phyloP scores from a whole-genome alignment of 2,329 filamentous ascomycete species.

The Colletotrichum incanum region DNA sequence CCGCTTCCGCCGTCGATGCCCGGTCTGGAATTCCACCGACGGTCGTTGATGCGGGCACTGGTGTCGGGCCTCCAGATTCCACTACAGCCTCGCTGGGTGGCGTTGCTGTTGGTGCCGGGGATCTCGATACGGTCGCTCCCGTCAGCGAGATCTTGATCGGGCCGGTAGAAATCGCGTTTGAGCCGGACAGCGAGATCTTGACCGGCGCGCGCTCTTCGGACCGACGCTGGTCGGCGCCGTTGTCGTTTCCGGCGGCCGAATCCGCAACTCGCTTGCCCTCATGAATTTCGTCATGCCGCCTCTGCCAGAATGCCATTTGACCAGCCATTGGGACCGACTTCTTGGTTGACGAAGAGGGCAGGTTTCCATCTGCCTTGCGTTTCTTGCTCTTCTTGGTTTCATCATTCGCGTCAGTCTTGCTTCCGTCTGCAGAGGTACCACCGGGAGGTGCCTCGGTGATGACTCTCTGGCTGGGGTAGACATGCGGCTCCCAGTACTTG shows the following conservation, averaged over 20 bases:
- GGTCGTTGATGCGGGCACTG: slow-evolving; percentile 20
- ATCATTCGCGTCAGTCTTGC: slow-evolving; percentile 48
- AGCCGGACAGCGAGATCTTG: slow-evolving; percentile 44
- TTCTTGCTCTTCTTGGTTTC: slow-evolving; percentile 65
- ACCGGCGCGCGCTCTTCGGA: slow-evolving; percentile 41
- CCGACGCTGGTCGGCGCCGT: slow-evolving; percentile 8
- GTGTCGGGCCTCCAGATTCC: slow-evolving; percentile 43
- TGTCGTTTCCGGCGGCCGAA: slow-evolving; percentile 2
- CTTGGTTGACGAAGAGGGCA: slow-evolving; percentile 52
- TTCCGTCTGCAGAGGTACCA: slow-evolving; percentile 56
- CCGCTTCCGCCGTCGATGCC: slow-evolving; percentile 12
- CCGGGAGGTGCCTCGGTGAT: slow-evolving; percentile 69
- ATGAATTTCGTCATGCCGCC: slow-evolving; percentile 60
- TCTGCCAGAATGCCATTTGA: slow-evolving; percentile 63
- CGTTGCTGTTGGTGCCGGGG: slow-evolving; percentile 18
- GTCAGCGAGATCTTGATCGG: slow-evolving; percentile 54
- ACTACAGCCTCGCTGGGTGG: slow-evolving; percentile 32
- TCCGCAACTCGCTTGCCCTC: slow-evolving; percentile 41
- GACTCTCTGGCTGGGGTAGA: slow-evolving; percentile 77
- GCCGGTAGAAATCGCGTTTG: slow-evolving; percentile 17
- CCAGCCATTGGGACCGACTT: slow-evolving; percentile 59
- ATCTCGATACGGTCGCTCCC: slow-evolving; percentile 16
- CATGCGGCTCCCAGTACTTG: slow-evolving; percentile 83
- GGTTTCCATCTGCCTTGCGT: slow-evolving; percentile 64
- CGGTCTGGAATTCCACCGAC: slow-evolving; percentile 30